Base-by-base conservation (phyloP, 768 basidiomycete genomes). In the Tylopilus rubrobrunneus region DNA sequence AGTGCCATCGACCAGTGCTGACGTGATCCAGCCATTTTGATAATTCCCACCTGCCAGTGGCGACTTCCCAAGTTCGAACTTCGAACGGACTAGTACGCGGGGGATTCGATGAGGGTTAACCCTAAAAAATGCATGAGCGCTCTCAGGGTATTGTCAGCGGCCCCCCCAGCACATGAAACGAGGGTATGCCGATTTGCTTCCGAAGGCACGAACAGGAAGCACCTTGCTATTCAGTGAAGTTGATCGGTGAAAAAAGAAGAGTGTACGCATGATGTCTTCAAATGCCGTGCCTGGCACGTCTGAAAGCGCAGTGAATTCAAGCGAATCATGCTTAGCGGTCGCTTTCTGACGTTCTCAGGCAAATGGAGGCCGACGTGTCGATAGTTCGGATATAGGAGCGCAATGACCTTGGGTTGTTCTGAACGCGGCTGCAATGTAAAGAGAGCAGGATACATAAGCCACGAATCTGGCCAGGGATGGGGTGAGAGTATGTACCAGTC, bases 311-410 rank as follows among this genome's bases (percentile, higher is more conserved):
- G 23, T 19, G 34, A 34, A 53, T 9, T 45, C 46, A n/a, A 36
- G 36, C 48, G 36, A 59, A 37, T 36, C 57, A 48, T 1, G 46
- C 43, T 48, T 47, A 27, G 41, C 40, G 19, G 37, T 29, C 17
- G n/a, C 14, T 29, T 28, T 29, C 6, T 45, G 29, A 11, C 23
- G 33, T 34, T 52, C 43, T 53, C 47, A 45, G 46, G 39, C 28
- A 11, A 31, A 40, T 19, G n/a, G 43, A 21, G 37, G 25, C 28
- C 29, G 46, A 36, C 11, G 34, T 27, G 12, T 52, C 37, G 19
- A 40, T 9, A 19, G 21, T 42, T 41, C 40, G 14, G 5, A 42
- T 49, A 23, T 25, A 10, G 36, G 27, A 34, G 34, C 39, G 14
- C 28, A 40, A 21, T 27, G n/a, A 19, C 10, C 14, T 41, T 2